These are phyloP conservation scores for Begonia loranthoides DNA, from an alignment of 306 rosid species.

Conservation along the genomic window DNA sequence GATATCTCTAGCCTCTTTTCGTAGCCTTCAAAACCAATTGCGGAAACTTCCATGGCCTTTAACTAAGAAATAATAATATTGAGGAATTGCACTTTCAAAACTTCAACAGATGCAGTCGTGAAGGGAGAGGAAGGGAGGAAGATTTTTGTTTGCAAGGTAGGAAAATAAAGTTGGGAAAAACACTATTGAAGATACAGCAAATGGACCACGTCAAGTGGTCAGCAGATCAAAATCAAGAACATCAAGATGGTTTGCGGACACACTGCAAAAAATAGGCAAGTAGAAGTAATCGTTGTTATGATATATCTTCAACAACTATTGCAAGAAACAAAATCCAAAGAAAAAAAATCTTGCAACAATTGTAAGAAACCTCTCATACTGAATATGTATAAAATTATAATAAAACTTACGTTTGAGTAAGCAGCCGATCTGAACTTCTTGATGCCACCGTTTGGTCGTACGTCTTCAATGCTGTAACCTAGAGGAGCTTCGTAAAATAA, in stretches of 20 bases:
- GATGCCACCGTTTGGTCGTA: slow-evolving; percentile 95
- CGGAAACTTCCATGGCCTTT: slow-evolving; percentile 57
- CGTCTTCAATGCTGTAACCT: slow-evolving; percentile 90
- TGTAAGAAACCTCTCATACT: not conserved
- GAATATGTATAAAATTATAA: not conserved
- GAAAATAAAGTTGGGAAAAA: slow-evolving; percentile 10
- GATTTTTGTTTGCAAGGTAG: not conserved
- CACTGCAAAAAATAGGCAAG: slow-evolving; percentile 43
- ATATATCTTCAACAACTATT: not conserved
- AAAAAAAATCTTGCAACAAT: no score
- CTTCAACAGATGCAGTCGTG: not conserved
- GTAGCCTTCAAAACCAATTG: slow-evolving; percentile 92
- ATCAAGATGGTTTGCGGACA: slow-evolving; percentile 89
- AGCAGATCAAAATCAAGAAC: not conserved
- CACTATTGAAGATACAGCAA: slow-evolving; percentile 1
- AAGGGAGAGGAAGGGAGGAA: not conserved
- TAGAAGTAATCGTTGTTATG: not conserved
- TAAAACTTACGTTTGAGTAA: slow-evolving; percentile 77
- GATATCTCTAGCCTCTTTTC: slow-evolving; percentile 93
- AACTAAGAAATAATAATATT: slow-evolving; percentile 2
- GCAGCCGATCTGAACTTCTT: slow-evolving; percentile 97
- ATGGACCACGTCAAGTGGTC: not conserved
- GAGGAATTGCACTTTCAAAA: slow-evolving; percentile 2
- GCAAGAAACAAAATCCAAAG: no score
- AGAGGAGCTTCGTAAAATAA: slow-evolving; percentile 88